Base-by-base conservation (phyloP, 2,329 filamentous ascomycete genomes). In the Helotiales sp. region DNA sequence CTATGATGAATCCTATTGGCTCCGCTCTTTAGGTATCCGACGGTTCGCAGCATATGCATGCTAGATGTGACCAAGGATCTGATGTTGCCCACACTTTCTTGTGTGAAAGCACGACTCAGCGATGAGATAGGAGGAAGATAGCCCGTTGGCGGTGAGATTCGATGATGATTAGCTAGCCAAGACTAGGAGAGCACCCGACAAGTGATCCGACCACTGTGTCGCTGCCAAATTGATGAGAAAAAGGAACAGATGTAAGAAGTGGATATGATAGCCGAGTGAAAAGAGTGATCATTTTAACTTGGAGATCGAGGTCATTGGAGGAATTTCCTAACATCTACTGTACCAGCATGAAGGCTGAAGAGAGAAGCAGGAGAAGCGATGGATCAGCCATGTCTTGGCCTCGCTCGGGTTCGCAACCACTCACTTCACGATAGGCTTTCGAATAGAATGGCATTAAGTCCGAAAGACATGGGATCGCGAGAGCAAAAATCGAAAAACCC, bases 101-200 rank as follows among this genome's bases (percentile, higher is more conserved):
- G 55, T 67, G 6, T 5, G 15, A 22, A 30, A 61, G 26, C 61
- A 65, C 58, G 66, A 63, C 62, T 65, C 62, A 61, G 50, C 50
- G 32, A 24, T 45, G 13, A 26, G 24, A 61, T 15, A 55, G 54
- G 32, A 32, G 54, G 32, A 37, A 20, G 22, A 64, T 47, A 43
- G 49, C 32, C 55, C 32, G 32, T 61, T n/a, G 58, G 64, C 62
- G 62, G 45, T 64, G 54, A 64, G 57, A 43, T 60, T 60, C 4
- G 59, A 66, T 66, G 64, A 63, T 59, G 64, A 61, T 62, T 30
- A 47, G 49, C 40, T 58, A 54, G 62, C 34, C 61, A 37, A 59
- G 52, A 37, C 52, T 55, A 15, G 10, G n/a, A 10, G 30, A 15
- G 11, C 63, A 50, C 37, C 63, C 30, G 43, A 61, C 54, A 37